Conservation (phyloP, 73 alveolate genomes). For the Blepharisma stoltei region DNA sequence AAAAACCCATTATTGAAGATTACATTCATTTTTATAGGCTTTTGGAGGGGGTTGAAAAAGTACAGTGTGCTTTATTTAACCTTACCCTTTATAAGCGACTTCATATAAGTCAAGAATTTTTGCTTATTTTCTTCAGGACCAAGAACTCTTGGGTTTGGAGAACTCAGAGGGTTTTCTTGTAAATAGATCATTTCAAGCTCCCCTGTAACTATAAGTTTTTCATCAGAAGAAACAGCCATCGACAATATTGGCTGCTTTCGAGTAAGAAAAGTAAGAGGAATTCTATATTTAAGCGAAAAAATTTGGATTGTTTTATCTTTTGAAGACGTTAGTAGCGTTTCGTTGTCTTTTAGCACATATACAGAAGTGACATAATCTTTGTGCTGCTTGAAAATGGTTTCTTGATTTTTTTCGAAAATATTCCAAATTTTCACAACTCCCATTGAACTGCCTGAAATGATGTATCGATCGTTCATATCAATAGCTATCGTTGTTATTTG, state of each 20-base stretch:
- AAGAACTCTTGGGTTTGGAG: conserved; percentile 4
- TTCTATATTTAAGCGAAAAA: neutral
- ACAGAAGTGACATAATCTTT: neutral
- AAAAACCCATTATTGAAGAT: no score
- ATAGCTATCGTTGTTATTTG: neutral
- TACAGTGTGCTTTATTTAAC: neutral
- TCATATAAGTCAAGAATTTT: conserved; percentile 18
- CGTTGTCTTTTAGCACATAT: neutral
- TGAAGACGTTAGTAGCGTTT: neutral
- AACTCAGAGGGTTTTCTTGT: conserved; percentile 20
- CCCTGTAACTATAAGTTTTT: neutral
- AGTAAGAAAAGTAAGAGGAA: conserved; percentile 20
- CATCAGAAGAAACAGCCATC: neutral
- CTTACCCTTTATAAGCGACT: neutral
- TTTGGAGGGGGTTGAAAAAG: conserved; percentile 15
- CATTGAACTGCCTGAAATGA: neutral
- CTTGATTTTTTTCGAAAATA: neutral
- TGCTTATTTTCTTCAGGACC: conserved; percentile 30
- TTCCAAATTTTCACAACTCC: conserved; percentile 7
- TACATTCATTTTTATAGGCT: no score
- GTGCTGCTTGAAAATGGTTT: neutral
- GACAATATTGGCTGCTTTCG: conserved; percentile 16
- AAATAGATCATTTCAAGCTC: conserved; percentile 16
- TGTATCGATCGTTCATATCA: neutral
- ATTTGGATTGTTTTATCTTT: conserved; percentile 11